Evolutionary conservation across 192 early-diverging fungal genomes (phyloP).

Genomic region (Mortierella hygrophila): DNA sequence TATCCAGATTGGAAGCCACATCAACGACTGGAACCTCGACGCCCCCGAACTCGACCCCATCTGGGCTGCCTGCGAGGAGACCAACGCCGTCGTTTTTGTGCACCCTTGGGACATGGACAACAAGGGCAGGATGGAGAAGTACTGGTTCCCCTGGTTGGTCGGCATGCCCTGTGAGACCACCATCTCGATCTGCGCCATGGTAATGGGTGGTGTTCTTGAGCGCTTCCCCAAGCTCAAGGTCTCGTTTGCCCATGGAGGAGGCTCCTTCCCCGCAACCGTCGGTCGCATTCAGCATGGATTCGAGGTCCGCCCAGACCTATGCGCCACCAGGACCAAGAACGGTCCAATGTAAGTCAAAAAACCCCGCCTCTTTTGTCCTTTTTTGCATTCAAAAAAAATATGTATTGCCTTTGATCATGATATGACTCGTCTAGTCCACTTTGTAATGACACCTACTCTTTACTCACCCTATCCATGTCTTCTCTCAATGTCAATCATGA

Average conservation of each 20-base stretch:
- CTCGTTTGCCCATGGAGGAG: conserved; percentile 77
- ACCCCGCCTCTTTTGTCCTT: background rate
- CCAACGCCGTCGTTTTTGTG: conserved; percentile 72
- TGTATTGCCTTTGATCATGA: background rate
- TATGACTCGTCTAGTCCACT: background rate
- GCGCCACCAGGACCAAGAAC: conserved; percentile 67
- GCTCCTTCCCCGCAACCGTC: conserved; percentile 73
- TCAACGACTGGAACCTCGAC: conserved; percentile 78
- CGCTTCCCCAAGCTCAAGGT: conserved; percentile 71
- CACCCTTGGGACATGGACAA: conserved; percentile 78
- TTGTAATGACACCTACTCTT: background rate
- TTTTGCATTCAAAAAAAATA: background rate
- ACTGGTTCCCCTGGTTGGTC: conserved; percentile 76
- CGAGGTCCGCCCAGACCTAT: conserved; percentile 74
- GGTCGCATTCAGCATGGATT: conserved; percentile 78
- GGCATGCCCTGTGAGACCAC: conserved; percentile 76
- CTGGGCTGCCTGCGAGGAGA: conserved; percentile 76
- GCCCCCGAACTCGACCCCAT: conserved; percentile 74
- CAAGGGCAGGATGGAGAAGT: conserved; percentile 74
- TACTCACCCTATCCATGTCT: background rate
- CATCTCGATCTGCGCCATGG: conserved; percentile 72
- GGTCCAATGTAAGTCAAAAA: conserved; percentile 58
- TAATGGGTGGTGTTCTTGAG: conserved; percentile 77
- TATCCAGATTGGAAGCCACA: conserved; percentile 75
- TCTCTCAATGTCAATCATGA: background rate